Base-by-base conservation (phyloP, 345 rosid genomes). In the Eucalyptus microcorys region DNA sequence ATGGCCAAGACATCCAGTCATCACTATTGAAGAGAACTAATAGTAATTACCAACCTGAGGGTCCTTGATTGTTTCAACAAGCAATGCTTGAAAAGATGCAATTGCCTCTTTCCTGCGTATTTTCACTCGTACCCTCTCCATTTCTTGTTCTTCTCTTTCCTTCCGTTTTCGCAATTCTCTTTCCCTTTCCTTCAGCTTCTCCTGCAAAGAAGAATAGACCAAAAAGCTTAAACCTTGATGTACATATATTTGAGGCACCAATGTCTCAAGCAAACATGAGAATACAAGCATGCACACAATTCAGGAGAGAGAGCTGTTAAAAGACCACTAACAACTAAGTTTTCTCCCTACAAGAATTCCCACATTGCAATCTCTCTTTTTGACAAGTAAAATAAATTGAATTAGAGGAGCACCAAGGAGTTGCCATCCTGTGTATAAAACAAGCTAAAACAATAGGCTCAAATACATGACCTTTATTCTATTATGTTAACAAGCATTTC, bases 111-210 rank as follows among this genome's bases (percentile, higher is more conserved):
- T 98, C 92, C 98, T 94, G 87, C 98, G 94, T 90, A 98, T 92
- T 94, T 98, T 98, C 61, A 91, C 88, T 37, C 97, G 95, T 89
- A 98, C 98, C 93, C 99, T 95, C 90, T 95, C 98, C 97, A 96
- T 95, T 93, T 97, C 99, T 92, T 94, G 97, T 90, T 96, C 98
- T 90, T 97, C 99, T 91, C 99, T 93, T 93, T 96, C 99, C 90
- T 97, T 97, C 90, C 98, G 92, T 92, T 98, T 97, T 57, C 99
- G 95, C 92, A 94, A 81, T 90, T 97, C 99, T 66, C 98, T 91
- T 91, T 96, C 98, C 88, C 99, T 95, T 89, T 97, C 99, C 93
- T 95, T 97, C 87, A 97, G 91, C 92, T 94, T 98, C 81, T 95
- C 98, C 98, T 98, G 83, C 47, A 76, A 37, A 87, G 42, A 34